Conservation (phyloP, 1,139 yeast species). For the Suhomyces panamericanus region DNA sequence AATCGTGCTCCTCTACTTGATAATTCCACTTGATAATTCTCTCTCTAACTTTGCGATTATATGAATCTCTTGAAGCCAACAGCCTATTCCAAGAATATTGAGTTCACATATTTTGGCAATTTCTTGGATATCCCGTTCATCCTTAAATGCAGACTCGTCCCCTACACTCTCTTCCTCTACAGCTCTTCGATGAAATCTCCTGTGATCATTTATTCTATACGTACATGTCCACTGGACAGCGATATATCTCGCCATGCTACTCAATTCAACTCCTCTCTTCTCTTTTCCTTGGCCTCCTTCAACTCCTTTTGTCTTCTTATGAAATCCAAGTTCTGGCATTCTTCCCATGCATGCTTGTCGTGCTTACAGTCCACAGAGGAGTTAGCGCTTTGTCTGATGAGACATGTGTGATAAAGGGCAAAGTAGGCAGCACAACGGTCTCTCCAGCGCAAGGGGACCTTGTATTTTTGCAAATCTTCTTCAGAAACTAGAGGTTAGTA, state of each 20-base stretch:
- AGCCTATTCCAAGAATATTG: too few relatives aligned
- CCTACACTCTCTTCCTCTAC: too few relatives aligned
- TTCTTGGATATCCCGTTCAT: too few relatives aligned
- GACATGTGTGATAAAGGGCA: conserved; percentile 55
- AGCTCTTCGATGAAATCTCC: not conserved
- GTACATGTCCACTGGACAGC: conserved; percentile 4
- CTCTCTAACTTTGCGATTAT: too few relatives aligned
- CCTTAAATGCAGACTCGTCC: too few relatives aligned
- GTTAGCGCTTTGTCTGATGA: conserved; percentile 49
- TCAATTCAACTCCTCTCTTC: conserved; percentile 17
- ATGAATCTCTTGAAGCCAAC: too few relatives aligned
- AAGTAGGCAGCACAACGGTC: conserved; percentile 83
- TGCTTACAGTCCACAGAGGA: conserved; percentile 62
- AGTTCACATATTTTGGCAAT: too few relatives aligned
- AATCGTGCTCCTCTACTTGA: too few relatives aligned
- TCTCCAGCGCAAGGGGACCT: conserved; percentile 79
- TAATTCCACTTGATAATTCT: too few relatives aligned
- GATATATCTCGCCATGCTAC: conserved; percentile 4
- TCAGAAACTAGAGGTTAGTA: conserved; percentile 56
- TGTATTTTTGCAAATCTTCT: conserved; percentile 80
- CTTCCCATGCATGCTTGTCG: conserved; percentile 83
- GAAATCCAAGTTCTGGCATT: conserved; percentile 82
- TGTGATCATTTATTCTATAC: conserved; percentile 5
- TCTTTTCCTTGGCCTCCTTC: conserved; percentile 52
- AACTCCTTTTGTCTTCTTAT: conserved; percentile 78